Evolutionary conservation across 2,329 filamentous ascomycete species (phyloP).

Genomic region (Alternaria panax): DNA sequence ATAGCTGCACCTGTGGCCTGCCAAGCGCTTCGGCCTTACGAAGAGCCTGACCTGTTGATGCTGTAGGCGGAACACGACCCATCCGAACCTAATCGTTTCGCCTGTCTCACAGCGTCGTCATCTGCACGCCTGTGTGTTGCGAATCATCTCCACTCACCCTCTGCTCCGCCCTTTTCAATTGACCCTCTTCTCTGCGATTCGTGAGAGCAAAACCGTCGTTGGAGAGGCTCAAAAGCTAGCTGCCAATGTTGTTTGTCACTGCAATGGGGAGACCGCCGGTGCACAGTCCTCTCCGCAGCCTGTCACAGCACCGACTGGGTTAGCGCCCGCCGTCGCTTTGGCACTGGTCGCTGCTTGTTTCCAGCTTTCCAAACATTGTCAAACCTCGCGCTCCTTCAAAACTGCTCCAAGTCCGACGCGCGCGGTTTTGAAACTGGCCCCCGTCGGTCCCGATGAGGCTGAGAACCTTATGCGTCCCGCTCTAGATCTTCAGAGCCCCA

Average conservation of each 20-base stretch:
- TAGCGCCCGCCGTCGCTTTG: constrained; percentile 48
- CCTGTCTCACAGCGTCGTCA: constrained; percentile 45
- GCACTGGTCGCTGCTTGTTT: constrained; percentile 47
- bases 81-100: constrained; percentile 46
- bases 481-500: constrained; percentile 30
- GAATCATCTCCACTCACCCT: constrained; percentile 14
- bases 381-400: constrained; percentile 49
- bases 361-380: constrained; percentile 46
- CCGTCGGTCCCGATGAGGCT: constrained; percentile 39
- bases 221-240: background rate
- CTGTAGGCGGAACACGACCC: constrained; percentile 39
- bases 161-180: background rate
- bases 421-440: constrained; percentile 52
- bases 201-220: background rate
- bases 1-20: constrained; percentile 25
- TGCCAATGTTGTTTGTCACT: constrained; percentile 1
- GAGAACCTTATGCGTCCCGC: constrained; percentile 39
- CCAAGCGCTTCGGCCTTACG: constrained; percentile 37
- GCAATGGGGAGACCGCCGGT: constrained; percentile 15
- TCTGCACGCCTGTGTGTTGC: constrained; percentile 28
- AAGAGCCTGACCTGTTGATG: constrained; percentile 40
- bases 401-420: constrained; percentile 47
- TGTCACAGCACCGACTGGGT: constrained; percentile 39
- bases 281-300: constrained; percentile 42
- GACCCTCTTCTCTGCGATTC: background rate